phyloP scores from a whole-genome alignment of 495 filamentous ascomycete species.

The Sabuloglossum arenarium region DNA sequence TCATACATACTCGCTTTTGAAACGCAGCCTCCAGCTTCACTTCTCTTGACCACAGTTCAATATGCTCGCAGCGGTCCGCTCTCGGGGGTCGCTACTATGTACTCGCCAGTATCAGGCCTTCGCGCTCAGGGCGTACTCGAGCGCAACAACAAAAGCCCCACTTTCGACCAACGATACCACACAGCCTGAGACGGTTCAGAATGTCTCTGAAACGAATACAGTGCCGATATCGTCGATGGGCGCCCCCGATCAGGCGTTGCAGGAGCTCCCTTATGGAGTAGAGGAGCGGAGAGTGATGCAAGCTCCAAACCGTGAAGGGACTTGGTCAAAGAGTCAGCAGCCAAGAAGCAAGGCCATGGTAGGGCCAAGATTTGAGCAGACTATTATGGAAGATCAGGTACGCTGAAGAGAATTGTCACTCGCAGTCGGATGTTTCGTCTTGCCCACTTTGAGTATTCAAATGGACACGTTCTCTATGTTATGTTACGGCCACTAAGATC shows the following conservation, averaged over 20 bases:
- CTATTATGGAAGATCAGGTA: constrained; percentile 76
- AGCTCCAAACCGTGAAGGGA: constrained; percentile 62
- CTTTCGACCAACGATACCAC: constrained; percentile 1
- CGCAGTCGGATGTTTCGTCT: neutral
- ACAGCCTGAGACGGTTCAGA: neutral
- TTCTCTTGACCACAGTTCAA: neutral
- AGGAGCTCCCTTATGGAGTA: constrained; percentile 37
- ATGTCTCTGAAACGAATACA: constrained; percentile 3
- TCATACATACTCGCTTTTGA: neutral
- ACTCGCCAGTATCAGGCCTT: neutral
- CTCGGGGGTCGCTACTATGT: neutral
- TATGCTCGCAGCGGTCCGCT: neutral
- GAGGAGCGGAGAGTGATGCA: constrained; percentile 44
- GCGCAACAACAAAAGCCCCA: neutral
- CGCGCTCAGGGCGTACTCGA: neutral
- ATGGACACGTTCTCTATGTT: neutral
- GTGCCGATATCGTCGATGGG: constrained; percentile 3
- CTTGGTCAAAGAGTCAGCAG: constrained; percentile 73
- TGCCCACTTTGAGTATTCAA: neutral
- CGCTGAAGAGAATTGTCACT: constrained; percentile 13
- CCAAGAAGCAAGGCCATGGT: constrained; percentile 65
- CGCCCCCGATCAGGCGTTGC: constrained; percentile 16
- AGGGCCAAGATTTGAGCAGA: constrained; percentile 93
- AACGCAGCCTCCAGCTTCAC: neutral
- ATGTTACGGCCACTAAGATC: constrained; percentile 3